Evolutionary conservation across 2,329 filamentous ascomycete species (phyloP), one percentile per base, ranked within the genome.

Genomic region (Fusarium fujikuroi): DNA sequence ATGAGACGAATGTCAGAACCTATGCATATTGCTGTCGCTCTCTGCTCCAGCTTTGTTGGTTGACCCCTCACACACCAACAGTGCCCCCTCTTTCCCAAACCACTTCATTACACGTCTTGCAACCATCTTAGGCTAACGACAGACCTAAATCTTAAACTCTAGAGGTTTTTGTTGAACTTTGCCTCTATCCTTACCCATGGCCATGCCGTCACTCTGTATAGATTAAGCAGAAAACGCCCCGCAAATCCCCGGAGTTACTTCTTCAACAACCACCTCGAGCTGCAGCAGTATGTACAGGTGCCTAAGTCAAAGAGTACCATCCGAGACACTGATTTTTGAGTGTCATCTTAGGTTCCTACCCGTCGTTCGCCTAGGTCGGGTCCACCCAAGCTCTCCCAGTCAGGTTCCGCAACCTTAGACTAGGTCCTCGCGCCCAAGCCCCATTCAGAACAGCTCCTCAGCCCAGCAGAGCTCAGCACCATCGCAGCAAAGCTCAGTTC

Each of bases 161-260:
- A 68, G 63, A 72, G 60, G 43, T 67, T 63, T 54, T 72, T 34
- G 58, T 72, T 66, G 68, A 74, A 58, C 46, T 72, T 71, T 75
- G 37, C 59, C 54, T 71, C 60, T 70, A 66, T 60, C 57, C 67
- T 54, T 50, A 53, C 39, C 37, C 39, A 77, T 77, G 62, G 32
- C n/a, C 62, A 77, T 78, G 75, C 76, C 75, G 76, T 76, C 75
- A 77, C 76, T 75, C 62, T 63, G 58, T 72, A 66, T 68, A 63
- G 67, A 72, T 76, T 75, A 75, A 70, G 66, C 52, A 74, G 69
- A 72, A 74, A 66, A 73, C 58, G 76, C 76, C 76, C 76, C 76
- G 76, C 74, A 77, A 59, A 66, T 62, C 66, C 73, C 49, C 65
- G 72, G 47, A 32, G 16, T 50, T 50, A 72, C 75, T 74, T 32